Conservation (phyloP, 768 basidiomycete species). For the Candolleomyces aberdarensis region DNA sequence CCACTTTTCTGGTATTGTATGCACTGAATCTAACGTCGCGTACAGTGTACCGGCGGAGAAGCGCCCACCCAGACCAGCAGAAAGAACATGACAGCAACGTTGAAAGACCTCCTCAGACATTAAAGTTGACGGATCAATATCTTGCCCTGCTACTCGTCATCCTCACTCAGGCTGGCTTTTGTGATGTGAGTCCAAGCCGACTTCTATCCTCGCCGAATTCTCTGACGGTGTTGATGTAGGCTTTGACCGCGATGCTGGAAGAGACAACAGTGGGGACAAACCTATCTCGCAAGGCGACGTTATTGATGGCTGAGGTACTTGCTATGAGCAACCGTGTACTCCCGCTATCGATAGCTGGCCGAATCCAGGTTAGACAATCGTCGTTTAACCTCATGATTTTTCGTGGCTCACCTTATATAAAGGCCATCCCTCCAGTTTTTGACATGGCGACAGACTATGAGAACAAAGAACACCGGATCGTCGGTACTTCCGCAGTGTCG, state of each 20-base stretch:
- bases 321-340: slow-evolving; percentile 85
- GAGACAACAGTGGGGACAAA: slow-evolving; percentile 70
- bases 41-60: slow-evolving; percentile 59
- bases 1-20: neutral
- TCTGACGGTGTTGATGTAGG: slow-evolving; percentile 40
- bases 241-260: slow-evolving; percentile 80
- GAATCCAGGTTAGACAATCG: slow-evolving; percentile 32
- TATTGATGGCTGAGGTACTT: slow-evolving; percentile 88
- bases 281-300: slow-evolving; percentile 84
- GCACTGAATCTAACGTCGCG: slow-evolving; percentile 1
- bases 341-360: slow-evolving; percentile 77
- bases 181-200: slow-evolving; percentile 59
- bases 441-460: slow-evolving; percentile 77
- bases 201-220: neutral
- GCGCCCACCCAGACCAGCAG: slow-evolving; percentile 26
- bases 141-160: slow-evolving; percentile 81
- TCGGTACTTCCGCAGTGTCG: slow-evolving; percentile 81
- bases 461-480: slow-evolving; percentile 72
- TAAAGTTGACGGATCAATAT: slow-evolving; percentile 92
- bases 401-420: slow-evolving; percentile 21
- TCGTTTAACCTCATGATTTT: too few relatives aligned
- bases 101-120: slow-evolving; percentile 50
- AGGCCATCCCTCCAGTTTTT: slow-evolving; percentile 86
- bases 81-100: slow-evolving; percentile 26
- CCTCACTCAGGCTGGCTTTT: slow-evolving; percentile 81